phyloP scores from a whole-genome alignment of 345 rosid genomes.

The Moricandia moricandioides region DNA sequence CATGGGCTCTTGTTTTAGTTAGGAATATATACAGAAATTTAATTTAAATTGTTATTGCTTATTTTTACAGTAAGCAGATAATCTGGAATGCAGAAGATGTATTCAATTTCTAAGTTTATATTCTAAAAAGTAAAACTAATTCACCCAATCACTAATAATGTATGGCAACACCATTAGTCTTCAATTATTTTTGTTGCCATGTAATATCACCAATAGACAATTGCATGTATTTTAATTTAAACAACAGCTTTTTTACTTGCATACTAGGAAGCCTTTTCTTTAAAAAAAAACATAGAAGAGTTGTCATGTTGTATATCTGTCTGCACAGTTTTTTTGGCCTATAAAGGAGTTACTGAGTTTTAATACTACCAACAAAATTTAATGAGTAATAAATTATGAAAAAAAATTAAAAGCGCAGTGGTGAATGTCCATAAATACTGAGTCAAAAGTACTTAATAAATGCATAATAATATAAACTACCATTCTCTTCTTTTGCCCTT shows the following conservation, averaged over 20 bases:
- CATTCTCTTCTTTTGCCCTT: slow-evolving; percentile 2
- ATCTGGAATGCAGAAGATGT: background rate
- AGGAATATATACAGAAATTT: background rate
- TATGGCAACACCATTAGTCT: background rate
- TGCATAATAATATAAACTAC: slow-evolving; percentile 28
- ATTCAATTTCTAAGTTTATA: background rate
- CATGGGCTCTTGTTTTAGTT: background rate
- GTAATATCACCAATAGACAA: background rate
- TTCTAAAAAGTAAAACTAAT: background rate
- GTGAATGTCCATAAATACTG: slow-evolving; percentile 29
- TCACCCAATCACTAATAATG: background rate
- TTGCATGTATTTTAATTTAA: background rate
- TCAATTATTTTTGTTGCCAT: background rate
- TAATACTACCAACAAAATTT: background rate
- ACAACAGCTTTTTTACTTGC: background rate
- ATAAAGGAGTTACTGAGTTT: background rate
- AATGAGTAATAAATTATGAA: background rate
- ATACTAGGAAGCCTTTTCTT: background rate
- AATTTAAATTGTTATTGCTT: background rate
- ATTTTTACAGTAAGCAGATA: background rate
- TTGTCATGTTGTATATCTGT: background rate
- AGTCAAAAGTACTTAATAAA: slow-evolving; percentile 34
- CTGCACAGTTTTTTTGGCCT: background rate
- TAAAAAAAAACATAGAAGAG: background rate
- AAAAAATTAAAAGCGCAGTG: slow-evolving; percentile 6